Conservation (phyloP, 768 basidiomycete species). For the Astraeus odoratus region DNA sequence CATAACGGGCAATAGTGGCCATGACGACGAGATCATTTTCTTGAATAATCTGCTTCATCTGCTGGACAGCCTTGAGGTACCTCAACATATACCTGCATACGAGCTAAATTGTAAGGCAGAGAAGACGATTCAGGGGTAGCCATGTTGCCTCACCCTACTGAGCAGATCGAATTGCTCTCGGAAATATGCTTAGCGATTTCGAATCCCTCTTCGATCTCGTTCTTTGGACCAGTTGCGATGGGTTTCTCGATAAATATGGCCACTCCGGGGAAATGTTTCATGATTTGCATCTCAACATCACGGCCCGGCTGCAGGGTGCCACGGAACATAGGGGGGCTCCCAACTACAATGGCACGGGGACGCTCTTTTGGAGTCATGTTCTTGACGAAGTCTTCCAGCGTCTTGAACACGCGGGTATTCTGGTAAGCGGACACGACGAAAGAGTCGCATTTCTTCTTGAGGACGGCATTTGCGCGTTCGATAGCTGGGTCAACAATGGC, state of each 20-base stretch:
- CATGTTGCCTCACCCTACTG: slow-evolving; percentile 62
- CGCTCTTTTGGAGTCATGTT: slow-evolving; percentile 55
- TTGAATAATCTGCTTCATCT: slow-evolving; percentile 93
- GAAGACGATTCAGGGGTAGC: background rate
- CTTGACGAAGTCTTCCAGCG: slow-evolving; percentile 78
- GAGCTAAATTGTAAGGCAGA: background rate
- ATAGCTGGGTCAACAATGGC: slow-evolving; percentile 89
- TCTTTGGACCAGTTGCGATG: slow-evolving; percentile 69
- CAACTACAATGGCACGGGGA: slow-evolving; percentile 81
- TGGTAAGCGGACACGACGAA: slow-evolving; percentile 93
- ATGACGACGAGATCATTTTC: slow-evolving; percentile 94
- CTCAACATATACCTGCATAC: slow-evolving; percentile 78
- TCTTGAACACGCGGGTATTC: slow-evolving; percentile 77
- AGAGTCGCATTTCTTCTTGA: slow-evolving; percentile 86
- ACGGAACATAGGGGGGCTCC: slow-evolving; percentile 91
- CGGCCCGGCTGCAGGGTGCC: slow-evolving; percentile 68
- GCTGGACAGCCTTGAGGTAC: slow-evolving; percentile 89
- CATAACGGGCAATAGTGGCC: slow-evolving; percentile 93
- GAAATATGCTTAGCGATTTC: slow-evolving; percentile 65
- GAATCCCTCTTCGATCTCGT: slow-evolving; percentile 63
- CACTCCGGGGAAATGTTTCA: slow-evolving; percentile 82
- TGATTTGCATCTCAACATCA: slow-evolving; percentile 82
- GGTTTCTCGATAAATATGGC: slow-evolving; percentile 94
- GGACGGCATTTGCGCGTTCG: slow-evolving; percentile 71
- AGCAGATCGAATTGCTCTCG: slow-evolving; percentile 70